phyloP scores from a whole-genome alignment of 2,329 filamentous ascomycete species.

The Aulographum hederae region DNA sequence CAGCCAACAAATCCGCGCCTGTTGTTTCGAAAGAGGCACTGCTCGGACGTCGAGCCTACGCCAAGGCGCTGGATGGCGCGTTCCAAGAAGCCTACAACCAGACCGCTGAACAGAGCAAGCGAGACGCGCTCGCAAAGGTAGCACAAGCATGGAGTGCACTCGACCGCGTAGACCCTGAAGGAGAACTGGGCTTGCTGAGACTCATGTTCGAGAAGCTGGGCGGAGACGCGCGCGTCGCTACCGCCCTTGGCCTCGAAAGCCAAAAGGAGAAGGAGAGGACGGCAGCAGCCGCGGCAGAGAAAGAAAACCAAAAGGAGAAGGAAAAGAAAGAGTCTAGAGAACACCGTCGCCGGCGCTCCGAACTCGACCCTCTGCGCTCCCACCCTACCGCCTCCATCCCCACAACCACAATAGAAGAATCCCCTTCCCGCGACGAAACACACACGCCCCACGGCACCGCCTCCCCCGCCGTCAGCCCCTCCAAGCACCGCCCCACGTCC shows the following conservation, averaged over 20 bases:
- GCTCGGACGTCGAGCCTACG: constrained; percentile 65
- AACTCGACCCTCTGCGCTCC: constrained; percentile 7
- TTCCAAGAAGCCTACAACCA: constrained; percentile 79
- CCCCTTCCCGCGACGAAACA: neutral
- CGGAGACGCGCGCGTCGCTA: constrained; percentile 45
- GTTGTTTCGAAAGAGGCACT: constrained; percentile 54
- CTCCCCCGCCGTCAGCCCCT: neutral
- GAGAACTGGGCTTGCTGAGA: constrained; percentile 69
- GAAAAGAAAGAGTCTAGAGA: constrained; percentile 5
- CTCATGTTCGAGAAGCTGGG: constrained; percentile 57
- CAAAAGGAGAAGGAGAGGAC: too few relatives aligned
- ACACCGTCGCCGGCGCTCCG: constrained; percentile 7
- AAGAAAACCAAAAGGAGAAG: neutral
- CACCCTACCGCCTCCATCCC: neutral
- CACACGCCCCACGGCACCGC: too few relatives aligned
- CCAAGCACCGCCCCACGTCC: neutral
- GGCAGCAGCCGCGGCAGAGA: neutral
- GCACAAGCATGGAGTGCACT: constrained; percentile 74
- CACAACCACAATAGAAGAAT: neutral
- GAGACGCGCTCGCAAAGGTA: constrained; percentile 66
- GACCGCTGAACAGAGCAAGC: constrained; percentile 46
- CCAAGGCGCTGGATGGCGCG: constrained; percentile 62
- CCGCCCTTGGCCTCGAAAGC: constrained; percentile 20
- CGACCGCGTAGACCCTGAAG: constrained; percentile 78
- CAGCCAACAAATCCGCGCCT: constrained; percentile 11